These are phyloP conservation scores for Pythium graminicola DNA, from an alignment of 352 stramenopile genomes.

Conservation along the genomic window DNA sequence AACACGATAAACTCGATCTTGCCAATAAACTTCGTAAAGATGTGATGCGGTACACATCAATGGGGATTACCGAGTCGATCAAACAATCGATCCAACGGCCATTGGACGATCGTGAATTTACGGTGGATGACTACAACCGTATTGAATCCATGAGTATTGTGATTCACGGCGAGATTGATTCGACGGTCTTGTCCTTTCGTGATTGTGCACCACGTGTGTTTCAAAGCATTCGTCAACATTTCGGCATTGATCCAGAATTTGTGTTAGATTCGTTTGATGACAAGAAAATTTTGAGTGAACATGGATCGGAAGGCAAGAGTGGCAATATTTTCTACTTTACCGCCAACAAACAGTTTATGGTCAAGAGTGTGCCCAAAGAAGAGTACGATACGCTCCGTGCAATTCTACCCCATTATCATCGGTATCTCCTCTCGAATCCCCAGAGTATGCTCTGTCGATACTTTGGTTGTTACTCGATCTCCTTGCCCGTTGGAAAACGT, in stretches of 20 bases:
- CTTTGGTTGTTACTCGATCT: slow-evolving; percentile 83
- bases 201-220: slow-evolving; percentile 84
- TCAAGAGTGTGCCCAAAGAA: slow-evolving; percentile 88
- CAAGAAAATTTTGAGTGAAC: slow-evolving; percentile 76
- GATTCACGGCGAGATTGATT: slow-evolving; percentile 85
- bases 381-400: slow-evolving; percentile 80
- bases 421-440: slow-evolving; percentile 77
- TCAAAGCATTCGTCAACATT: slow-evolving; percentile 74
- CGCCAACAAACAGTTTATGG: slow-evolving; percentile 75
- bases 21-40: slow-evolving; percentile 77
- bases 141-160: slow-evolving; percentile 73
- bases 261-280: slow-evolving; percentile 83
- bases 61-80: slow-evolving; percentile 74
- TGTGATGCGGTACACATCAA: slow-evolving; percentile 84
- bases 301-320: slow-evolving; percentile 77
- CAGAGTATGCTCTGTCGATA: slow-evolving; percentile 72
- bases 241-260: slow-evolving; percentile 63
- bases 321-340: slow-evolving; percentile 88
- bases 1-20: slow-evolving; percentile 41
- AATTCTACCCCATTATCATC: slow-evolving; percentile 76
- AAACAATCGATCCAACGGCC: slow-evolving; percentile 36
- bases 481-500: slow-evolving; percentile 69
- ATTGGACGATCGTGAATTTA: slow-evolving; percentile 30
- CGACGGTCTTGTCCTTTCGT: no score
- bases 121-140: slow-evolving; percentile 56